Evolutionary conservation across 2,329 filamentous ascomycete genomes (phyloP), one percentile per base, ranked within the genome.

Genomic region (Fusarium lyarnte): DNA sequence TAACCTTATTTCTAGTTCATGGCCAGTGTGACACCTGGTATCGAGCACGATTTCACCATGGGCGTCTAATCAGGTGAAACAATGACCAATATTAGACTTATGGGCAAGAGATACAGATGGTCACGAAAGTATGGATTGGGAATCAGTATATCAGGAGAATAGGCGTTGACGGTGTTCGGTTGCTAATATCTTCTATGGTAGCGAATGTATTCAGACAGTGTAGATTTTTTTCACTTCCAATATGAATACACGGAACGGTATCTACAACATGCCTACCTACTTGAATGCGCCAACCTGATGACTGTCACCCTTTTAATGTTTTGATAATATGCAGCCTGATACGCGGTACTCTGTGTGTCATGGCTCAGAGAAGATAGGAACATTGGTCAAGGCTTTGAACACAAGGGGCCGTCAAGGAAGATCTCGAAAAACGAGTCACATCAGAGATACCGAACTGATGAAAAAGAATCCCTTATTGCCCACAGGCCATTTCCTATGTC

Each of bases 21-120:
- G 85, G 91, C 92, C 38, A 96, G 92, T 77, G 96, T 99, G 47
- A 98, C 95, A 21, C 96, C 96, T 10, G 95, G 95, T 52, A 98
- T 99, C 57, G 70, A 73, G 49, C 70, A 73, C 31, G 70, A 73
- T 54, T 73, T 77, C 47, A 77, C 75, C 21, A 77, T 77, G 75
- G 75, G 75, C 21, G 75, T 77, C 53, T 77, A 54, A 70, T 25
- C 29, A 27, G 49, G 19, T 16, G 43, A 58, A 23, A 29, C 36
- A n/a, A 36, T 17, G 23, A 6, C 31, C 29, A 36, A 33, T 13
- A 63, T 33, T n/a, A 45, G 47, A 39, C 10, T 31, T 38, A 17
- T 33, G 31, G 35, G 25, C 11, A 27, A 49, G 35, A 43, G 42
- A 19, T 23, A 47, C 36, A 58, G 29, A 27, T n/a, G 42, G 25